Base-by-base conservation (phyloP, 805 yeast genomes). In the Candida krabiensis region DNA sequence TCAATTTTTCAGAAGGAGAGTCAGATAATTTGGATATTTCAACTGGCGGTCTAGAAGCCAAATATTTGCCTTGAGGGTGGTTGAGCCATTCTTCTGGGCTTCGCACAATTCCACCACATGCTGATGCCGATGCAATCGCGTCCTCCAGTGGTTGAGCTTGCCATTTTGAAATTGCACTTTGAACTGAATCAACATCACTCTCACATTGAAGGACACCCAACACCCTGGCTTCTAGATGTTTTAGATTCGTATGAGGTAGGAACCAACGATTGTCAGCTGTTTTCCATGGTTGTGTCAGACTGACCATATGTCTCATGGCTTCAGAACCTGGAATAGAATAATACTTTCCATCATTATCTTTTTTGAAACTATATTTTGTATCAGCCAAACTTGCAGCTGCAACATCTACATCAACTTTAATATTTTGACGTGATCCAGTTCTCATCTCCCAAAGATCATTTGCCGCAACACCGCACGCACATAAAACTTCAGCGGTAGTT, bases 361-460 rank as follows among this genome's bases (percentile, higher is more conserved):
- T 29, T 15, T 29, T 17, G 13, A 29, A 29, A 17, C 33, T 29
- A 15, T 15, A 29, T 15, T 29, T 29, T 29, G 33, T n/a, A n/a
- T 15, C 33, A 9, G 33, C 33, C 21, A 29, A 13, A 29, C 33
- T 29, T 8, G 21, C 33, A n/a, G 35, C 27, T 6, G 35, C 35
- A 14, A 23, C 28, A 32, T 23, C 13, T n/a, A 21, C 35, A 13
- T 16, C 21, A 14, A 34, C 29, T 9, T 22, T 34, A 11, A 34
- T 31, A n/a, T 34, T 34, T 17, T 34, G 37, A 25, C 37, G 30
- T 6, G 16, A 15, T 30, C 73, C 51, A 28, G 69, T 61, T 33
- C 72, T 53, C 23, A 67, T 44, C 16, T 71, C 51, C 14, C 49
- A 49, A 14, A 60, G 45, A 23, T 64, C 61, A 14, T 64, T 43